These are phyloP conservation scores for Phaseolus lunatus DNA, from an alignment of 306 rosid species.

Conservation along the genomic window DNA sequence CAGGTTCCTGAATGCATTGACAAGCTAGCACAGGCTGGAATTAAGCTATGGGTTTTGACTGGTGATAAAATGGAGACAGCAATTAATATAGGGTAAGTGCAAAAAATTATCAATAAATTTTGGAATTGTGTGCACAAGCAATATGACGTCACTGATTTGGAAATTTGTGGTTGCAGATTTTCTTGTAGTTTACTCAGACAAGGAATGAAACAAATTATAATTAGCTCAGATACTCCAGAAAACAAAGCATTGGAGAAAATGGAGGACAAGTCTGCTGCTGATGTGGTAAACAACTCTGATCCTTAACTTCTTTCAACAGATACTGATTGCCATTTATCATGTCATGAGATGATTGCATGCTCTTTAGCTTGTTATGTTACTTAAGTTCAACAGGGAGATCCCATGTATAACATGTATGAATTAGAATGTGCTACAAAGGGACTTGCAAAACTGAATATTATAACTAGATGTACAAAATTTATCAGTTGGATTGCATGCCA, in stretches of 20 bases:
- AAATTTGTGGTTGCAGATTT: constrained; percentile 58
- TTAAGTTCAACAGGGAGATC: background rate
- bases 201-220: constrained; percentile 91
- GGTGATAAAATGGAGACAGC: constrained; percentile 99
- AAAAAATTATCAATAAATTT: constrained; percentile 24
- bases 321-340: background rate
- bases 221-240: constrained; percentile 88
- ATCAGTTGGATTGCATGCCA: background rate
- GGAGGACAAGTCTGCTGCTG: constrained; percentile 72
- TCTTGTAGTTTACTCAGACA: constrained; percentile 98
- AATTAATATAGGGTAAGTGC: constrained; percentile 85
- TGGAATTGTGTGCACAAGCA: constrained; percentile 13
- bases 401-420: background rate
- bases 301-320: constrained; percentile 17
- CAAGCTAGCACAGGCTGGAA: constrained; percentile 99
- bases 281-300: constrained; percentile 56
- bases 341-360: constrained; percentile 4
- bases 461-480: background rate
- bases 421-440: background rate
- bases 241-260: constrained; percentile 73
- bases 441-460: constrained; percentile 3
- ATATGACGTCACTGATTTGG: constrained; percentile 25
- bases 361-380: constrained; percentile 1
- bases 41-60: constrained; percentile 97
- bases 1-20: constrained; percentile 99